Conservation (phyloP, 2,329 filamentous ascomycete genomes). For the Cercospora berteroae region DNA sequence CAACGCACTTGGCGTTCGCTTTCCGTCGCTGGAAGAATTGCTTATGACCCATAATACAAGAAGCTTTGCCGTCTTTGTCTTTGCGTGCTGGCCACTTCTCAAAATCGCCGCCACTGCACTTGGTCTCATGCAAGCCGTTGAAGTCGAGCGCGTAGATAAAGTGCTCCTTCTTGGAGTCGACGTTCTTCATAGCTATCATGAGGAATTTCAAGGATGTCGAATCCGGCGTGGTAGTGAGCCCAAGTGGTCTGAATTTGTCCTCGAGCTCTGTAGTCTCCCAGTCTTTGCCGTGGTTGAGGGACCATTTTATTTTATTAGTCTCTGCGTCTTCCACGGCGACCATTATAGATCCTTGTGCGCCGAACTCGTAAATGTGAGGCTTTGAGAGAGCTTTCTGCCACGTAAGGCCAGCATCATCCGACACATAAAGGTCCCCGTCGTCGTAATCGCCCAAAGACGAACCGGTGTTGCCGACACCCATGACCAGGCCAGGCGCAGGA, state of each 20-base stretch:
- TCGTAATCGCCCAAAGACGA: slow-evolving; percentile 66
- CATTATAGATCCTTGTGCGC: slow-evolving; percentile 85
- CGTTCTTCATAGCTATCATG: slow-evolving; percentile 62
- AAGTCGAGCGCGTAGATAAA: slow-evolving; percentile 76
- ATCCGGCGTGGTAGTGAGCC: slow-evolving; percentile 85
- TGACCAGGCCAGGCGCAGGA: slow-evolving; percentile 85
- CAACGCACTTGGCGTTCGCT: slow-evolving; percentile 82
- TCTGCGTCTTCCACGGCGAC: slow-evolving; percentile 72
- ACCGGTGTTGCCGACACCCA: slow-evolving; percentile 91
- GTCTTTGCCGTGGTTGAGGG: slow-evolving; percentile 80
- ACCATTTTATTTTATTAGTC: slow-evolving; percentile 70
- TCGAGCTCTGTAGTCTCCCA: slow-evolving; percentile 75
- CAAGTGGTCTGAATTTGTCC: slow-evolving; percentile 65
- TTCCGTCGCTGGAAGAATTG: slow-evolving; percentile 84
- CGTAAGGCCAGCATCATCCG: slow-evolving; percentile 82
- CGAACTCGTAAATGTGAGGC: slow-evolving; percentile 94
- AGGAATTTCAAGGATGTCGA: slow-evolving; percentile 91
- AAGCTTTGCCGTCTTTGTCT: slow-evolving; percentile 74
- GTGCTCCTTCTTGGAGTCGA: slow-evolving; percentile 54
- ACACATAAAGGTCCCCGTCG: slow-evolving; percentile 80
- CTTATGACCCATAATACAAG: slow-evolving; percentile 93
- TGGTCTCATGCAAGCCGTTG: slow-evolving; percentile 71
- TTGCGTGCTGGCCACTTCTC: slow-evolving; percentile 85
- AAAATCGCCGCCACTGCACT: slow-evolving; percentile 74
- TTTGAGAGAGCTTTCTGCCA: slow-evolving; percentile 76